Conservation (phyloP, 192 early-diverging fungal species). For the Tieghemiomyces parasiticus region DNA sequence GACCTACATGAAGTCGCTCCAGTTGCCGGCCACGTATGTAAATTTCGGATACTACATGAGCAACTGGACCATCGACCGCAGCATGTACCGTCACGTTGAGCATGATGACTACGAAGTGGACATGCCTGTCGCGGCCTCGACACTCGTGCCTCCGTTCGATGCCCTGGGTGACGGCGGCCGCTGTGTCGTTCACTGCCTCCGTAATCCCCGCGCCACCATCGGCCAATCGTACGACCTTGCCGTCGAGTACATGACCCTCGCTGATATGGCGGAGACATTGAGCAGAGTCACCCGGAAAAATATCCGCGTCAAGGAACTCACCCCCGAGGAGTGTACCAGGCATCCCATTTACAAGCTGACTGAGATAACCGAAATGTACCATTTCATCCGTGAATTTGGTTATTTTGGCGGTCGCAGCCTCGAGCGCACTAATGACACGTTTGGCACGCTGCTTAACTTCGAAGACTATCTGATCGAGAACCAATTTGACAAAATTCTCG, state of each 20-base stretch:
- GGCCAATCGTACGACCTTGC: neutral
- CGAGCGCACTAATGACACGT: neutral
- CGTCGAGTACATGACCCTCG: neutral
- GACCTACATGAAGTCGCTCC: slow-evolving; percentile 1
- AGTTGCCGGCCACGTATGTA: neutral
- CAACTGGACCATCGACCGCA: neutral
- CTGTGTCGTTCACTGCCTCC: neutral
- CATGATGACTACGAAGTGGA: neutral
- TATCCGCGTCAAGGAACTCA: neutral
- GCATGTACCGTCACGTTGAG: neutral
- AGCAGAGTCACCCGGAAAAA: neutral
- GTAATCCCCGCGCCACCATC: neutral
- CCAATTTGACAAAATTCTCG: too few relatives aligned
- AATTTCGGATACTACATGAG: neutral
- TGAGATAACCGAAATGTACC: neutral
- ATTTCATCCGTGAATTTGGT: neutral
- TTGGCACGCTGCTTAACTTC: neutral
- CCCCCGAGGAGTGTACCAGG: neutral
- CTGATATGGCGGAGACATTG: neutral
- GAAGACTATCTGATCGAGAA: neutral
- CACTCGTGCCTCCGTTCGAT: neutral
- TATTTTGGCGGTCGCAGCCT: neutral
- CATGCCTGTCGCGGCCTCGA: neutral
- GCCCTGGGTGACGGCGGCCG: neutral
- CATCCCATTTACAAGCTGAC: neutral